Evolutionary conservation across 2,329 filamentous ascomycete species (phyloP), one percentile per base, ranked within the genome.

Genomic region (Pseudocercospora eumusae): DNA sequence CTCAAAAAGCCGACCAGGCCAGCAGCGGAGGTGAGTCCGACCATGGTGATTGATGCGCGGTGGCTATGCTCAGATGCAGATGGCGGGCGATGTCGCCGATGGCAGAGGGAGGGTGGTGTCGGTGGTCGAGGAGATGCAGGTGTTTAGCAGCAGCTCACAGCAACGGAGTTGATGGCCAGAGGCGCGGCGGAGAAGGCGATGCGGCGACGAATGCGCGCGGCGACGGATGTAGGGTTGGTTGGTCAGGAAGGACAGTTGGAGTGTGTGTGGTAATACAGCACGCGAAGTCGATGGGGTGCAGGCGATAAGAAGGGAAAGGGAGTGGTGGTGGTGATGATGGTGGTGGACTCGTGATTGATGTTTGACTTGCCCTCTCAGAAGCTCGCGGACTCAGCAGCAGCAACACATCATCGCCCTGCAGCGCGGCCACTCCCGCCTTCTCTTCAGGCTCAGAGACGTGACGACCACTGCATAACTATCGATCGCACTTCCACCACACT

Each of bases 11-110:
- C 93, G 75, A 99, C 86, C 63, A 99, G 88, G 78, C 95, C 95
- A 69, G 91, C 93, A 69, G 95, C 95, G 71, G 93, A 97, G 74
- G 93, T 91, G 76, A 98, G 86, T 76, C 91, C 92, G 76, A 95
- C 91, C 95, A 98, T 99, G 45, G 61, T 69, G 45, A 15, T 27
- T 23, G 27, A 54, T 31, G 50, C 50, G n/a, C 50, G 25, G 18
- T n/a, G 15, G 50, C 50, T 5, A 21, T 56, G 33, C 31, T 53
- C 31, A 49, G 52, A 27, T 59, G 36, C 2, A 3, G 55, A 57
- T 23, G 47, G 1, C 6, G 28, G 50, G 28, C 28, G 50, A 36
- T 54, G 28, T 25, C 11, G 28, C n/a, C 28, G 28, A 54, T 36
- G 50, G 50, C 18, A 25, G 18, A 7, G n/a, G 18, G 44, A 25